Percentiles rank a stretch among this genome's conserved stretches.
Conservation (phyloP, 2,329 filamentous ascomycete species). For the Fragosphaeria purpurea region DNA sequence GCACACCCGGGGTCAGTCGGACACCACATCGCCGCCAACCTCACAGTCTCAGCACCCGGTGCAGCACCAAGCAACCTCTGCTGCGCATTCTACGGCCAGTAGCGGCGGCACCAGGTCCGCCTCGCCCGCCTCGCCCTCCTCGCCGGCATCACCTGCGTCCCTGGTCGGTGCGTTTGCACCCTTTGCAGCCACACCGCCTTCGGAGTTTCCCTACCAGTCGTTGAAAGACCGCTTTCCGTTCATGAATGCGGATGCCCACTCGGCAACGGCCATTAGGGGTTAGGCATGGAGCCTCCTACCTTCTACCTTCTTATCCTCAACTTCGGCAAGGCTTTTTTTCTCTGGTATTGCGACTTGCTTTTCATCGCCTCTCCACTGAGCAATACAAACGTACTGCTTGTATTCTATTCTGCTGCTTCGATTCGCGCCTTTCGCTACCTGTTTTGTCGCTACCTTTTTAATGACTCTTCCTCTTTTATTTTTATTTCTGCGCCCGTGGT, state of each 20-base stretch:
- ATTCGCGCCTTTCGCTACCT: no score
- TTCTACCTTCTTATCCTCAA: no score
- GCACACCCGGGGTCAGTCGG: slow-evolving; percentile 24
- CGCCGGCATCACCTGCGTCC: slow-evolving; percentile 25
- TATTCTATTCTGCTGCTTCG: no score
- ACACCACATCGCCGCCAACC: slow-evolving; percentile 13
- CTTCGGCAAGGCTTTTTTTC: no score
- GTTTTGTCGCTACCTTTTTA: no score
- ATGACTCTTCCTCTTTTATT: no score
- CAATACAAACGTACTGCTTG: no score
- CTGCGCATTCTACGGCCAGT: slow-evolving; percentile 7
- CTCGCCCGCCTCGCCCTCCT: slow-evolving; percentile 25
- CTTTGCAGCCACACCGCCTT: slow-evolving; percentile 36
- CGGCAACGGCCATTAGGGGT: slow-evolving; percentile 38
- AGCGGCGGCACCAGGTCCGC: slow-evolving; percentile 17
- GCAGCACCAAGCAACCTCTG: neutral
- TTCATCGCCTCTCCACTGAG: no score
- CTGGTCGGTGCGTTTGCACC: slow-evolving; percentile 33
- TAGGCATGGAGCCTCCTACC: slow-evolving; percentile 10
- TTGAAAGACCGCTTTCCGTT: slow-evolving; percentile 39
- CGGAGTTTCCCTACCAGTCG: slow-evolving; percentile 31
- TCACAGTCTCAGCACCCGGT: slow-evolving; percentile 12
- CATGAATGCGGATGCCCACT: slow-evolving; percentile 35
- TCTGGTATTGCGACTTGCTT: no score
- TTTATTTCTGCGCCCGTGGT: no score